Evolutionary conservation across 2,329 filamentous ascomycete genomes (phyloP), one percentile per base, ranked within the genome.

Genomic region (Fonsecaea erecta): DNA sequence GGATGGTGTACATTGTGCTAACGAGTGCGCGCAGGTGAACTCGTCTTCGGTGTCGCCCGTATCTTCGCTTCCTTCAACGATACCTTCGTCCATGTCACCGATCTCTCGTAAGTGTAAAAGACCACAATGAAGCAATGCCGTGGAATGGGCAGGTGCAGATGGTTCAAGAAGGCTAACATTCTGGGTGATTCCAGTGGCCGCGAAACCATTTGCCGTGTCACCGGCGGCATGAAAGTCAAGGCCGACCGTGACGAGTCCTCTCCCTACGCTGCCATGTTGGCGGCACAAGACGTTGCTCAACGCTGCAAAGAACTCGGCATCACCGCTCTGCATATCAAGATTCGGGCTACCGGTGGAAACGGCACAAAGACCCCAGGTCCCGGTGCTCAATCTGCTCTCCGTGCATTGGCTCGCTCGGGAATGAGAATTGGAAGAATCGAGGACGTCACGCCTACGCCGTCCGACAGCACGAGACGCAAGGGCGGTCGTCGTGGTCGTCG

Each of bases 151-250:
- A 21, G 68, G 43, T 16, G 34, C 64, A 74, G 69, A 75, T 54
- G 75, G 77, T 77, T 78, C 74, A 80, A 72, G 28, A 12, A 84
- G 83, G 84, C 87, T 89, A 84, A 90, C 84, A 79, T 81, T 78
- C 81, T 86, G 84, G 84, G 84, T 88, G 84, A 87, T 88, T 86
- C 81, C 86, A 96, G 92, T 85, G 95, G 95, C 85, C 95, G 95
- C 85, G 95, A 99, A 91, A 99, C 96, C 85, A 97, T 99, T 86
- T 92, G 89, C 89, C 93, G 95, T 92, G 94, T 99, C 76, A 99
- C 96, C 78, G 95, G 96, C 86, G 96, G 96, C 81, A 99, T 99
- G 95, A 99, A 99, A 89, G 95, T 99, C 89, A 99, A 99, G 91
- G 93, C 93, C 83, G 93, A 99, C 81, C 94, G 95, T 88, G 95